Percentiles rank a stretch among this genome's conserved stretches.
Conservation (phyloP, 192 early-diverging fungal genomes). For the Funneliformis geosporum region DNA sequence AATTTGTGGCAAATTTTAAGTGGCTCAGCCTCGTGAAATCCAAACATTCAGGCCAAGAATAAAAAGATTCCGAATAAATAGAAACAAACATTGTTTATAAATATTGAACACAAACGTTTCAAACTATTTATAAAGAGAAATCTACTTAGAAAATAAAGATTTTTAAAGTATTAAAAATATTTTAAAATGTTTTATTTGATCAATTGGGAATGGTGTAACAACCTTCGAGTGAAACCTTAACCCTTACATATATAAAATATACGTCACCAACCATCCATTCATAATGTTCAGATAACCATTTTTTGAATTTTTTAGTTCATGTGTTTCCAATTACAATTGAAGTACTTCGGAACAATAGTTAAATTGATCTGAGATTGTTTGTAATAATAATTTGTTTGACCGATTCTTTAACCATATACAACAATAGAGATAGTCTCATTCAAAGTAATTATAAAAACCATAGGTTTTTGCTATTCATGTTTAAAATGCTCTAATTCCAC, state of each 20-base stretch:
- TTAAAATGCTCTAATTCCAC: conserved; percentile 4
- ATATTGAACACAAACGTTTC: neutral
- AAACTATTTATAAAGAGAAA: neutral
- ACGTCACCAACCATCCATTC: neutral
- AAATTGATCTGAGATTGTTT: neutral
- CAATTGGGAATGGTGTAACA: neutral
- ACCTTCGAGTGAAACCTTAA: neutral
- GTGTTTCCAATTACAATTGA: neutral
- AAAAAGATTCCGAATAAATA: too few species aligned
- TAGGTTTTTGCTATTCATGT: neutral
- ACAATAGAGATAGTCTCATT: too few species aligned
- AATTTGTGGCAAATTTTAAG: too few species aligned
- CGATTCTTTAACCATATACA: neutral
- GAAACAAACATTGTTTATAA: too few species aligned
- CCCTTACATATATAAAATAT: neutral
- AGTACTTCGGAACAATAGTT: neutral
- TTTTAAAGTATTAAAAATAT: too few species aligned
- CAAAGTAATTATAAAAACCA: neutral
- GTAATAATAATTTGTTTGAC: neutral
- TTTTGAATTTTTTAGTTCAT: neutral
- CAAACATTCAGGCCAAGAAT: too few species aligned
- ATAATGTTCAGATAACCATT: neutral
- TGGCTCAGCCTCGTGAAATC: too few species aligned
- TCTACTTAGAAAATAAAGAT: neutral
- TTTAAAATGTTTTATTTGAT: neutral